Evolutionary conservation across 2,329 filamentous ascomycete genomes (phyloP).

Genomic region (Fusarium sp.): DNA sequence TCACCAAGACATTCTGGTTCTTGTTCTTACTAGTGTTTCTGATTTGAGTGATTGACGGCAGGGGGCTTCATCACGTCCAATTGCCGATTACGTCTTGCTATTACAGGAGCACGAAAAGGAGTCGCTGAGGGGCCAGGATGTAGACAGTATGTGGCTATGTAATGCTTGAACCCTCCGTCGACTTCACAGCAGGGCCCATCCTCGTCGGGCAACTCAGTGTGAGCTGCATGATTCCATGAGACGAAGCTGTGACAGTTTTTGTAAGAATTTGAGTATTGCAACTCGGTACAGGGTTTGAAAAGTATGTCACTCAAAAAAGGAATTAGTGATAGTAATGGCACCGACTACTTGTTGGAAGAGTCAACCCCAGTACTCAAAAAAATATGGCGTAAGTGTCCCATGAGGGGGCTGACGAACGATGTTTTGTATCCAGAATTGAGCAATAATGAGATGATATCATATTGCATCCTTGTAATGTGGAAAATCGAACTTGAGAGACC

Average conservation of each 20-base stretch:
- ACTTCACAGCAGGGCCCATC: slow-evolving; percentile 13
- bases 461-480: not conserved
- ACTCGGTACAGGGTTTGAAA: not conserved
- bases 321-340: not conserved
- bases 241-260: not conserved
- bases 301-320: not conserved
- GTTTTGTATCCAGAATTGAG: not conserved
- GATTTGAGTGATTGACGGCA: slow-evolving; percentile 1
- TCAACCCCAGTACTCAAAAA: not conserved
- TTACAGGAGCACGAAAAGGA: not conserved
- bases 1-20: not conserved
- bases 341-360: not conserved
- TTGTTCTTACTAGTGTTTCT: not conserved
- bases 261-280: not conserved
- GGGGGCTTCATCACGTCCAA: not conserved
- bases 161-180: not conserved
- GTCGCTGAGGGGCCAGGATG: not conserved
- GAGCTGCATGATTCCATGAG: slow-evolving; percentile 2
- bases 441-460: not conserved
- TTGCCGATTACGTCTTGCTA: not conserved
- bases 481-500: not conserved
- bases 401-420: not conserved
- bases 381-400: not conserved
- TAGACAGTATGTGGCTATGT: not conserved
- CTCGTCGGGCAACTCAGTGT: not conserved